Conservation (phyloP, 2,329 filamentous ascomycete genomes). For the Exophiala mesophila region DNA sequence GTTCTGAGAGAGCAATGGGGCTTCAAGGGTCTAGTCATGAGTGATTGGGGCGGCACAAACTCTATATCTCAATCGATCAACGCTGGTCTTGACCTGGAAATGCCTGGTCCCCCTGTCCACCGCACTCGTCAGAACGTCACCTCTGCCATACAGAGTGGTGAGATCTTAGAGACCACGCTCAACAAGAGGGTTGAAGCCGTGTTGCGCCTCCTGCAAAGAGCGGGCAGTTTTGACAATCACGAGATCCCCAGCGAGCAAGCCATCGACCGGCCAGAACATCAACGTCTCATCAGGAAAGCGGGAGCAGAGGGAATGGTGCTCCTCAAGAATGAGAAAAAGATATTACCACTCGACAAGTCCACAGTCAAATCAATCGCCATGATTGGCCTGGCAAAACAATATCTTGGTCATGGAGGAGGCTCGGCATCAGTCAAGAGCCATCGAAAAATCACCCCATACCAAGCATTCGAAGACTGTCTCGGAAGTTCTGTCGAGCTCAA, state of each 20-base stretch:
- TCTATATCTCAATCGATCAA: conserved; percentile 23
- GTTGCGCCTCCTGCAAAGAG: conserved; percentile 25
- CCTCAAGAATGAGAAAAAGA: conserved; percentile 21
- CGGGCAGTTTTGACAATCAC: conserved; percentile 5
- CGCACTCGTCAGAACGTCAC: conserved; percentile 33
- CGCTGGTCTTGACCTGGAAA: conserved; percentile 27
- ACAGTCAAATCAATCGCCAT: conserved; percentile 21
- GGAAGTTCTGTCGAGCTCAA: conserved; percentile 9
- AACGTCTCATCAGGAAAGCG: conserved; percentile 19
- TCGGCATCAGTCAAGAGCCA: conserved; percentile 34
- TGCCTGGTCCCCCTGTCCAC: conserved; percentile 23
- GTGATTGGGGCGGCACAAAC: conserved; percentile 36
- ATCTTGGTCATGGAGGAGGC: conserved; percentile 33
- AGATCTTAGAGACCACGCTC: conserved; percentile 28
- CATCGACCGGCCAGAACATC: conserved; percentile 17
- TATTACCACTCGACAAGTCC: conserved; percentile 24
- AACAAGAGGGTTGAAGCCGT: conserved; percentile 31
- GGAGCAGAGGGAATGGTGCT: conserved; percentile 24
- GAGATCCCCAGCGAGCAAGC: conserved; percentile 11
- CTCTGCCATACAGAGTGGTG: conserved; percentile 28
- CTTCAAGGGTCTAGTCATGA: conserved; percentile 42
- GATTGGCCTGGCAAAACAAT: conserved; percentile 34
- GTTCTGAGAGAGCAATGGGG: conserved; percentile 43
- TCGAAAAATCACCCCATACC: conserved; percentile 31
- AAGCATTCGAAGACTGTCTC: conserved; percentile 24